Evolutionary conservation across 2,329 filamentous ascomycete species (phyloP), one percentile per base, ranked within the genome.

Genomic region (Colletotrichum incanum): DNA sequence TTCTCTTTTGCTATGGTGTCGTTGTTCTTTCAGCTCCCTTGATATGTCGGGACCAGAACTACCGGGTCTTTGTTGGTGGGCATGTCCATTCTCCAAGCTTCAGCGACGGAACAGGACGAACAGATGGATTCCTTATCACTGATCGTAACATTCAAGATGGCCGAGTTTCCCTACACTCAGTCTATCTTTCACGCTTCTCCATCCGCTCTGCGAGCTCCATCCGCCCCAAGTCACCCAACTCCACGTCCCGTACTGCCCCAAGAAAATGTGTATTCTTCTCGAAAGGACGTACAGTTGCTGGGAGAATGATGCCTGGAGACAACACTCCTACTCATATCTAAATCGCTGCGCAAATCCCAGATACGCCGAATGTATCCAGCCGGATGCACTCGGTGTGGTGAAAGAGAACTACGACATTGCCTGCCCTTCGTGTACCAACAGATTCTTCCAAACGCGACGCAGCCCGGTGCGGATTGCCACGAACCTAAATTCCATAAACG

Each of bases 331-430:
- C 18, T 47, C 49, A 14, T 70, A 70, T 34, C 34, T 74, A 23
- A 23, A 61, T 14, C 65, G 70, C 28, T 74, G 72, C 56, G 70
- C 72, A 23, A 74, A 65, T 49, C 69, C 69, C 14, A 39, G 39
- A 34, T 72, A 72, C n/a, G 31, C 28, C 28, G 39, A 47, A 5
- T 74, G 72, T 34, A 52, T 73, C 55, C 23, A 18, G 5, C 14
- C 23, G 8, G 45, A 28, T 7, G 70, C 65, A 6, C 65, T 74
- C 2, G 7, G 20, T 47, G 3, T 16, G 9, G 7, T 49, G 23
- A 34, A 14, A 5, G 59, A 65, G 16, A 18, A 14, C 4, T 74
- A 69, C 43, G n/a, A 56, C 9, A 26, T 28, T 0, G 34, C 65
- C 20, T 74, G 72, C 6, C 65, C 62, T 20, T 20, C 14, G 12